Evolutionary conservation across 345 rosid species (phyloP), one percentile per base, ranked within the genome.

Genomic region (Mercurialis annua): DNA sequence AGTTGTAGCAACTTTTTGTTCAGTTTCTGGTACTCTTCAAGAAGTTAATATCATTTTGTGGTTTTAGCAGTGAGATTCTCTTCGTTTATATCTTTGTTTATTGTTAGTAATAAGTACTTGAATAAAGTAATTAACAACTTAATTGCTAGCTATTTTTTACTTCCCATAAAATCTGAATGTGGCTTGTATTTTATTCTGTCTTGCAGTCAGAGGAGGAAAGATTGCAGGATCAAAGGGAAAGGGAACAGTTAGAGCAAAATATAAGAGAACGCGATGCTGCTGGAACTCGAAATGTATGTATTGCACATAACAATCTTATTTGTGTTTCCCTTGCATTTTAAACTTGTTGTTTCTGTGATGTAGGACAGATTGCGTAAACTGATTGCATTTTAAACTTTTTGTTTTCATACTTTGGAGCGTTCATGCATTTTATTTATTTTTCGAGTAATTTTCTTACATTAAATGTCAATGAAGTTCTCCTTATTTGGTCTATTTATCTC

Each of bases 161-260:
- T 23, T 29, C 0, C 38, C 4, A 11, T 49, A 17, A 46, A 42
- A 59, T 43, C 59, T 30, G 40, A 64, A 34, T 47, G 51, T 69
- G 30, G 64, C 14, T 59, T 64, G 17, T 54, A 26, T 59, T 30
- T n/a, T 69, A 27, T 67, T 67, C n/a, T 70, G 36, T 2, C 62
- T 60, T 70, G 71, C 77, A 92, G 97, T 87, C 96, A 1, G 99
- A 94, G 77, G 96, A 91, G 77, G 99, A 94, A 80, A 87, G 87
- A 70, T 26, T 81, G 81, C 99, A 81, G 42, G 99, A 94, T 77
- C 97, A 91, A 77, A 85, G 74, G 72, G 99, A 94, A 81, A 89
- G 82, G 80, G 95, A 94, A 77, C 86, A 91, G 56, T 77, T 94
- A 60, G 99, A 94, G 77, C 84, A 52, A 75, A 83, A 89, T 77